Percentiles rank a stretch among this genome's conserved stretches.
Conservation (phyloP, 2,329 filamentous ascomycete species). For the Dactylonectria estremocensis region DNA sequence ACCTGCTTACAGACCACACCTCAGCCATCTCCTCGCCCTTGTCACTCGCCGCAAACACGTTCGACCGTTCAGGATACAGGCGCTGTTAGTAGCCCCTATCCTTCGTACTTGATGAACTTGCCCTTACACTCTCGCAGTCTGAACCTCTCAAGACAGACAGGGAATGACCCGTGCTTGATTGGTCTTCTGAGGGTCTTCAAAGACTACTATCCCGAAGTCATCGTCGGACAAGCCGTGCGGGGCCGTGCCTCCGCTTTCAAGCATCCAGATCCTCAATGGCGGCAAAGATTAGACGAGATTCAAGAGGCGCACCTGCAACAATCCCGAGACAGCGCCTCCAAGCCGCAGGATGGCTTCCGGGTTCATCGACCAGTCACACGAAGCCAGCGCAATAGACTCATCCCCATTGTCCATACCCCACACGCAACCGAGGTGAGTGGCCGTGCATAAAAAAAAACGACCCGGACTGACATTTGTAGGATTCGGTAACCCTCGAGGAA, state of each 20-base stretch:
- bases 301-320: constrained; percentile 71
- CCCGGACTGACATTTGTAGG: constrained; percentile 54
- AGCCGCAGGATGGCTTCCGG: constrained; percentile 70
- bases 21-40: constrained; percentile 85
- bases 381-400: constrained; percentile 54
- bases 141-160: constrained; percentile 71
- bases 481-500: constrained; percentile 81
- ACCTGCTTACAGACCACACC: constrained; percentile 61
- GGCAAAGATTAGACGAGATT: constrained; percentile 76
- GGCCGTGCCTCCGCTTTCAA: constrained; percentile 75
- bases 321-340: constrained; percentile 55
- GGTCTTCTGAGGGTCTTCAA: constrained; percentile 88
- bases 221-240: constrained; percentile 78
- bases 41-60: constrained; percentile 88
- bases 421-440: constrained; percentile 75
- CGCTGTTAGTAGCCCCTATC: constrained; percentile 66
- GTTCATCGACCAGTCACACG: constrained; percentile 66
- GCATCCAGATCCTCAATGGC: constrained; percentile 85
- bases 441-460: background rate
- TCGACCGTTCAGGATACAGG: constrained; percentile 85
- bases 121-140: constrained; percentile 59
- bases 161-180: constrained; percentile 81
- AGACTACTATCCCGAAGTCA: constrained; percentile 92
- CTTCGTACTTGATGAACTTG: background rate
- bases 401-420: constrained; percentile 82